A percentile compares a stretch with the other conserved stretches of the same genome.
phyloP scores from a whole-genome alignment of 768 basidiomycete genomes.

The Hygrophorus pudorinus region DNA sequence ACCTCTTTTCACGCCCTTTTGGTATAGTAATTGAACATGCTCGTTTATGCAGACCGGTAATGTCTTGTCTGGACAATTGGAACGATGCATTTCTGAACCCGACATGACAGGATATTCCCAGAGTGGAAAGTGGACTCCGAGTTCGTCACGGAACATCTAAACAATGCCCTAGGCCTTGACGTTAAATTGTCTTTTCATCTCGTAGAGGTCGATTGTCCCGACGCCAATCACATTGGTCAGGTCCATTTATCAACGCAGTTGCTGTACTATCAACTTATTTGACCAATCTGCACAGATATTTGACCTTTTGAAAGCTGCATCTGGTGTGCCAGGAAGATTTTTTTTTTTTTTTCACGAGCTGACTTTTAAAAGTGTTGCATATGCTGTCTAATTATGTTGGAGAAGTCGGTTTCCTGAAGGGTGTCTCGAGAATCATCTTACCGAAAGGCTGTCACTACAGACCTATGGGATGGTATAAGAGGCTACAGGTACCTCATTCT shows the following conservation, averaged over 20 bases:
- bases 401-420: constrained; percentile 78
- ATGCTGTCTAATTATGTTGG: constrained; percentile 89
- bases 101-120: constrained; percentile 50
- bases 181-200: constrained; percentile 85
- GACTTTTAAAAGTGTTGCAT: constrained; percentile 53
- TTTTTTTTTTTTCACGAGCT: background rate
- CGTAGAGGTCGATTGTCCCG: constrained; percentile 84
- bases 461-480: constrained; percentile 82
- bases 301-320: constrained; percentile 76
- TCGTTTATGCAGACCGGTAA: constrained; percentile 38
- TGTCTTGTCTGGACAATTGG: no score
- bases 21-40: background rate
- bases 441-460: constrained; percentile 73
- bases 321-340: constrained; percentile 34
- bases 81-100: background rate
- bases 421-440: constrained; percentile 87
- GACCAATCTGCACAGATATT: constrained; percentile 71
- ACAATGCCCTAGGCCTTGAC: constrained; percentile 72
- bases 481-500: constrained; percentile 39
- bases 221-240: constrained; percentile 78
- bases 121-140: constrained; percentile 79
- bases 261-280: background rate
- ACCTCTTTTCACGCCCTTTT: constrained; percentile 13
- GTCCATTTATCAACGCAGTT: constrained; percentile 18
- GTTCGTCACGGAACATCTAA: constrained; percentile 74